phyloP scores from a whole-genome alignment of 306 rosid genomes.

The Casuarina equisetifolia region DNA sequence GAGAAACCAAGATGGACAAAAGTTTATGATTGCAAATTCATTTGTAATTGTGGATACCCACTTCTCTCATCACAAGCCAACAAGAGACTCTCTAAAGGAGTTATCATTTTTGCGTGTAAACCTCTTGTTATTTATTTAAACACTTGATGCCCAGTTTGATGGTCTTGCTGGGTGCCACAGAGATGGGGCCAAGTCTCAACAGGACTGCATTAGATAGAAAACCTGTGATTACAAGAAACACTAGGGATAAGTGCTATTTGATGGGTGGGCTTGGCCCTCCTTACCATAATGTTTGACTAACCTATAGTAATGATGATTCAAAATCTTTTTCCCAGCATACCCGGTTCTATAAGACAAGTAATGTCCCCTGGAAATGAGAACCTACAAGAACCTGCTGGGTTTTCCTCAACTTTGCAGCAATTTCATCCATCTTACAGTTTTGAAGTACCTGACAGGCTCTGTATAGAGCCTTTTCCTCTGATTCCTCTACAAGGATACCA shows the following conservation, averaged over 20 bases:
- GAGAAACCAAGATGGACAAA: too few relatives aligned
- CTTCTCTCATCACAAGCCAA: background rate
- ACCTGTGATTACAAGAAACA: background rate
- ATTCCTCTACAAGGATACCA: too few relatives aligned
- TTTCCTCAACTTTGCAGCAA: too few relatives aligned
- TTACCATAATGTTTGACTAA: background rate
- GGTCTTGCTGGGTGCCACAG: background rate
- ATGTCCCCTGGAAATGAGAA: too few relatives aligned
- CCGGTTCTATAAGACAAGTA: background rate
- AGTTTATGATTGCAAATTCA: too few relatives aligned
- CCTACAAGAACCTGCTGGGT: too few relatives aligned
- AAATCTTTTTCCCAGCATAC: background rate
- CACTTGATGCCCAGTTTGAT: background rate
- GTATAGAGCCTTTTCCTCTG: too few relatives aligned
- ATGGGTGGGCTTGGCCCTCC: background rate
- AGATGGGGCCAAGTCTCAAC: background rate
- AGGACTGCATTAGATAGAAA: background rate
- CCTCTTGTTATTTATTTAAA: background rate
- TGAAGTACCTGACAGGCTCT: too few relatives aligned
- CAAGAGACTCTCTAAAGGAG: background rate
- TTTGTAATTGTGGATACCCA: too few relatives aligned
- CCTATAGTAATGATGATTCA: background rate
- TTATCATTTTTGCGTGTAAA: background rate
- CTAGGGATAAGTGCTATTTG: background rate
- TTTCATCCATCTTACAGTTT: too few relatives aligned